These are phyloP conservation scores for Microbotryomycetes sp. DNA, from an alignment of 1,284 basidiomycete species.

Conservation along the genomic window DNA sequence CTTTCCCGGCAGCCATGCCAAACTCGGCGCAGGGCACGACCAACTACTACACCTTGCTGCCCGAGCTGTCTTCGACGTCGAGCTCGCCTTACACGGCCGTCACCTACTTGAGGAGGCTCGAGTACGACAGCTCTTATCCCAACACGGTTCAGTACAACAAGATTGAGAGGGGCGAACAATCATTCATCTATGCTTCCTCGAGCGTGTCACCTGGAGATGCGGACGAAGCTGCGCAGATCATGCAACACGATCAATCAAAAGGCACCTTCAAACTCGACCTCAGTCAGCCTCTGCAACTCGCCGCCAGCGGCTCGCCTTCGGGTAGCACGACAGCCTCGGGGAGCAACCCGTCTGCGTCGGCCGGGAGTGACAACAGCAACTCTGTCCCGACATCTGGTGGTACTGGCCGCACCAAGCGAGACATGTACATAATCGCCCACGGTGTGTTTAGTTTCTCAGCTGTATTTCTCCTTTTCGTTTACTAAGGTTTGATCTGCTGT, in stretches of 20 bases:
- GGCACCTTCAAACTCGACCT: conserved; percentile 5
- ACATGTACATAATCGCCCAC: conserved; percentile 20
- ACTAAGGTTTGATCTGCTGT: too few relatives aligned
- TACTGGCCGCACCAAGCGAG: conserved; percentile 2
- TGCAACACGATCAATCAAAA: conserved; percentile 14
- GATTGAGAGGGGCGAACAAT: not conserved
- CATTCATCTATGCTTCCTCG: conserved; percentile 18
- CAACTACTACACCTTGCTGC: conserved; percentile 15
- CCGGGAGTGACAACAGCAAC: not conserved
- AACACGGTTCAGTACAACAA: not conserved
- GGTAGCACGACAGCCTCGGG: not conserved
- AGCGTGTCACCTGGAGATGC: not conserved
- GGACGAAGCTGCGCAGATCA: conserved; percentile 4
- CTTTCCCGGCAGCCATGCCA: conserved; percentile 3
- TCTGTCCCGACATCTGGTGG: not conserved
- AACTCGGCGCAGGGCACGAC: not conserved
- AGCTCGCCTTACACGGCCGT: conserved; percentile 8
- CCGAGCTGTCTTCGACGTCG: conserved; percentile 8
- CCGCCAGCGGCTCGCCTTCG: not conserved
- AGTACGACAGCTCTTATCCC: conserved; percentile 2
- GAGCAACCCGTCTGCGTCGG: not conserved
- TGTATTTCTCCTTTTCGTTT: too few relatives aligned
- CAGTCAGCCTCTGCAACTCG: not conserved
- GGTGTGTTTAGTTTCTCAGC: not conserved
- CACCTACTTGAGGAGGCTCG: conserved; percentile 10